Percentiles rank a stretch among this genome's conserved stretches.
These are phyloP conservation scores for Escallonia herrerae DNA, from an alignment of 129 eudicot genomes.

Conservation along the genomic window DNA sequence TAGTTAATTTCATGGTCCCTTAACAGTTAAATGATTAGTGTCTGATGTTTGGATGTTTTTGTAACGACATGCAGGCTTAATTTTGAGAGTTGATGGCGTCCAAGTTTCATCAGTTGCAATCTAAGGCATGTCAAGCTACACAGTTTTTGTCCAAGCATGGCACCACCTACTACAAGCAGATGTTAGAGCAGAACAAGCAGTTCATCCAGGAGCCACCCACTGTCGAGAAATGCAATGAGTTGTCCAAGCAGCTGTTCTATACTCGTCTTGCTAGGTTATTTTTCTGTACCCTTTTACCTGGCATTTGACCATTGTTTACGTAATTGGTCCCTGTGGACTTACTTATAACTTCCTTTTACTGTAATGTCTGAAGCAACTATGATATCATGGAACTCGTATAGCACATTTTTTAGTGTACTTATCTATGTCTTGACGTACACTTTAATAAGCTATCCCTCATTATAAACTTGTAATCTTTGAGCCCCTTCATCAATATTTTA, in stretches of 20 bases:
- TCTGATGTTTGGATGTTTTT: background rate
- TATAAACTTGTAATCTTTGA: too few relatives aligned
- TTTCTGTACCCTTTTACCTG: background rate
- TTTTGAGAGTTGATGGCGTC: conserved; percentile 48
- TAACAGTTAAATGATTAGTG: background rate
- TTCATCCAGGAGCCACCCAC: conserved; percentile 69
- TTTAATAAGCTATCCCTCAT: too few relatives aligned
- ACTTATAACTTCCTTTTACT: background rate
- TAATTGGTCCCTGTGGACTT: background rate
- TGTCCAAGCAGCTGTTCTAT: conserved; percentile 73
- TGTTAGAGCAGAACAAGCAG: conserved; percentile 75
- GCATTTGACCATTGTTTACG: background rate
- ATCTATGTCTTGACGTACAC: background rate
- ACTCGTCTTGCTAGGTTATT: conserved; percentile 91
- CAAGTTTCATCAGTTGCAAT: conserved; percentile 52
- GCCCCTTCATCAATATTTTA: too few relatives aligned
- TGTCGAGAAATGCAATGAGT: conserved; percentile 59
- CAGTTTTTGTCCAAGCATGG: conserved; percentile 60
- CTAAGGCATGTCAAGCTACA: conserved; percentile 57
- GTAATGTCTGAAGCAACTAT: background rate
- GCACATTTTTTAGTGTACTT: too few relatives aligned
- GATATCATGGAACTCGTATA: background rate
- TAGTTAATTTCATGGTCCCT: background rate
- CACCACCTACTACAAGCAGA: conserved; percentile 63
- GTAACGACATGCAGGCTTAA: background rate